phyloP scores from a whole-genome alignment of 257 asterid genomes.

The Capsicum baccatum region DNA sequence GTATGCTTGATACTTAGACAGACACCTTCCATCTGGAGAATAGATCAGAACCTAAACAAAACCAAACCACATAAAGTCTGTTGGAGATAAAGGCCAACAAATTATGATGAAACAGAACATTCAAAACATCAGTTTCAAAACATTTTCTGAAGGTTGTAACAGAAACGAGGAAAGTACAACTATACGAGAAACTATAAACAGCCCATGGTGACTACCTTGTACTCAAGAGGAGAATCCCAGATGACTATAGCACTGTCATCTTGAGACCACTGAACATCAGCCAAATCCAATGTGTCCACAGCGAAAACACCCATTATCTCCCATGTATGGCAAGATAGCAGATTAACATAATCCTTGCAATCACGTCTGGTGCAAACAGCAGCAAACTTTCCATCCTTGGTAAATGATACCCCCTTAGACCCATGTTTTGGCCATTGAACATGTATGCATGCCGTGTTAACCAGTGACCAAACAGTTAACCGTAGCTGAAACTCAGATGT shows the following conservation, averaged over 20 bases:
- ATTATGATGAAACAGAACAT: neutral
- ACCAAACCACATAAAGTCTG: constrained; percentile 32
- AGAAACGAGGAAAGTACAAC: constrained; percentile 5
- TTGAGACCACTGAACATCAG: constrained; percentile 98
- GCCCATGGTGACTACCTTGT: constrained; percentile 62
- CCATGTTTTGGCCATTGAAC: constrained; percentile 98
- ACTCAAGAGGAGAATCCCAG: constrained; percentile 97
- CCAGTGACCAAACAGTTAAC: constrained; percentile 91
- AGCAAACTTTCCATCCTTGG: constrained; percentile 94
- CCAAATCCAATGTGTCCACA: constrained; percentile 91
- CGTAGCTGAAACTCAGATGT: constrained; percentile 95
- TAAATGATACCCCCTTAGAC: constrained; percentile 92
- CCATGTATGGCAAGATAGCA: constrained; percentile 88
- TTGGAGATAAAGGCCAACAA: constrained; percentile 13
- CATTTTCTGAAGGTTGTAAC: neutral
- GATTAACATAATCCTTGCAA: constrained; percentile 95
- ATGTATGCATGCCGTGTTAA: constrained; percentile 94
- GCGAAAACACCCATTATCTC: constrained; percentile 95
- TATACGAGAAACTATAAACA: constrained; percentile 8
- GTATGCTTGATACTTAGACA: constrained; percentile 93
- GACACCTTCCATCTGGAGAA: constrained; percentile 97
- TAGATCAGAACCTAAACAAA: constrained; percentile 77
- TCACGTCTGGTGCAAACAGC: constrained; percentile 98
- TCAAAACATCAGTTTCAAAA: neutral
- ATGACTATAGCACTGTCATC: constrained; percentile 97